Base-by-base conservation (phyloP, 2,329 filamentous ascomycete genomes). In the Ascochyta viciae-villosae region DNA sequence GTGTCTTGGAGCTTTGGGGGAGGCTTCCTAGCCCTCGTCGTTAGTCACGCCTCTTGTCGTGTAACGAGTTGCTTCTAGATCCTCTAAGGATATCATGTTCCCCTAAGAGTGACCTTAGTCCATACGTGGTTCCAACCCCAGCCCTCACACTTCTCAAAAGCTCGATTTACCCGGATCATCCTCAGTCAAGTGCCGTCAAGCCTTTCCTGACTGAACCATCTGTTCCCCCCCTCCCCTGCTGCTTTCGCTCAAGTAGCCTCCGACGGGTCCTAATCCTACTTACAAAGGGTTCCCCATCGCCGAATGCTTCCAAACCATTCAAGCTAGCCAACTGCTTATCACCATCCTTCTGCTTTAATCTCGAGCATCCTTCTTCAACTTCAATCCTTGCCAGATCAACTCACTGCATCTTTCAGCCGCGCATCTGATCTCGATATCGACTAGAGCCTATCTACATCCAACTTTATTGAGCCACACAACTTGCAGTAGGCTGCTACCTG, bases 91-190 rank as follows among this genome's bases (percentile, higher is more conserved):
- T 73, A 74, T 72, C 68, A 73, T 72, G 67, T 71, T 73, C 70
- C 64, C 69, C 68, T 69, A 72, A 71, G 65, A 70, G 60, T 63
- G 54, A 64, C 63, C 58, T 57, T 61, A 66, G 66, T 73, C 73
- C 71, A 75, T 70, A 65, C 66, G 63, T 72, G 19, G 63, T 62
- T 70, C 67, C 64, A 63, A 71, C 69, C 73, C 73, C 65, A 67
- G 68, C 65, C 67, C 65, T 70, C 69, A 64, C 60, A 56, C 64
- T 66, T 67, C 65, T 67, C 69, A 74, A 71, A 72, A 69, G 69
- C 68, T 73, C 70, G 67, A 74, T 76, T 76, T 76, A 76, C 70
- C 74, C 74, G 72, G 74, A 73, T 73, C 72, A 62, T 67, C 72
- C 58, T 65, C 63, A 67, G 66, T 70, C 73, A 66, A 73, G 72